Percentiles rank a stretch among this genome's conserved stretches.
Evolutionary conservation across 1,284 basidiomycete genomes (phyloP).

Genomic region (Retiboletus fuscus): DNA sequence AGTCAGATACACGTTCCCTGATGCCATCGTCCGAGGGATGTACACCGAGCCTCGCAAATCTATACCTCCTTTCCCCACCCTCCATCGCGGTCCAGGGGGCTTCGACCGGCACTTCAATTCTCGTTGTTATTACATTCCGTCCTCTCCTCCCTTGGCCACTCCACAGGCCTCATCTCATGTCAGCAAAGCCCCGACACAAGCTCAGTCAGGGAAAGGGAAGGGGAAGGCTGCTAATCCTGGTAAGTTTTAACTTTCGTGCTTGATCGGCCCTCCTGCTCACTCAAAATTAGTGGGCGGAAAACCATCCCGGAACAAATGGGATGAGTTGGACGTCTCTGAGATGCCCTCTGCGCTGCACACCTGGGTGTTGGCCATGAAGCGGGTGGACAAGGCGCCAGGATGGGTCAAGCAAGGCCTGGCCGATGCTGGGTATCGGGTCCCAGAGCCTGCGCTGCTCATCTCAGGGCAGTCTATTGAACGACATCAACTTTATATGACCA

Average conservation of each 20-base stretch:
- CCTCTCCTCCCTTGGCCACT: neutral
- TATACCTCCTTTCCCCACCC: neutral
- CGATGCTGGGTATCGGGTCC: neutral
- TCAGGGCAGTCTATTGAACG: no score
- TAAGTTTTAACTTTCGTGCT: neutral
- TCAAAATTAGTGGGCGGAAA: neutral
- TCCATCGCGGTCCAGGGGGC: neutral
- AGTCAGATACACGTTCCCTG: neutral
- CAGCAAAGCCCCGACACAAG: no score
- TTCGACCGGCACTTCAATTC: neutral
- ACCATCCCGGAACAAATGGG: neutral
- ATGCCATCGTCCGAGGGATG: neutral
- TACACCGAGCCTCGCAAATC: neutral
- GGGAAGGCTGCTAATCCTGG: no score
- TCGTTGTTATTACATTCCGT: neutral
- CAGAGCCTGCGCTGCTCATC: constrained; percentile 4
- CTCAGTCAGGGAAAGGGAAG: no score
- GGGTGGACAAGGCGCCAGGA: neutral
- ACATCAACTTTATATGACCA: no score
- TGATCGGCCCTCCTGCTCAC: neutral
- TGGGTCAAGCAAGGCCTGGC: neutral
- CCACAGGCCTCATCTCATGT: no score
- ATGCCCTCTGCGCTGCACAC: neutral
- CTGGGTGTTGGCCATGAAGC: neutral
- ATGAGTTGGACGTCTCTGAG: no score